phyloP scores from a whole-genome alignment of 164 flowering plant genomes.

The Warburgia ugandensis region DNA sequence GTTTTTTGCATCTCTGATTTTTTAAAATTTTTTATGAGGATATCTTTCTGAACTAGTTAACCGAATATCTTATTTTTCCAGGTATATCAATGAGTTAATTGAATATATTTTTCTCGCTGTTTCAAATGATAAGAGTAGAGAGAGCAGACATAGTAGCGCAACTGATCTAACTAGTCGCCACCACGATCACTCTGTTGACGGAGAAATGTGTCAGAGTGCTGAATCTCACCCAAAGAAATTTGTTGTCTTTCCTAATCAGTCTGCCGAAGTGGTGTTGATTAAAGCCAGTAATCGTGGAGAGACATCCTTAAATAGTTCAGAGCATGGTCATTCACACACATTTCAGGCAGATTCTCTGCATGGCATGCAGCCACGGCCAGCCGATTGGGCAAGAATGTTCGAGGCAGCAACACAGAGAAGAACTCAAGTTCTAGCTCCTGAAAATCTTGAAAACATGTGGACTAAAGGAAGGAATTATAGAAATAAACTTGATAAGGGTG shows the following conservation, averaged over 20 bases:
- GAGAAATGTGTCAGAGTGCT: slow-evolving; percentile 9
- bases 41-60: not conserved
- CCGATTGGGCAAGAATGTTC: slow-evolving; percentile 72
- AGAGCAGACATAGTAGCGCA: slow-evolving; percentile 22
- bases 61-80: slow-evolving; percentile 22
- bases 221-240: slow-evolving; percentile 18
- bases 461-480: slow-evolving; percentile 83
- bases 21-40: not conserved
- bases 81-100: slow-evolving; percentile 84
- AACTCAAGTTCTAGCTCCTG: slow-evolving; percentile 94
- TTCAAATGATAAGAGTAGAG: slow-evolving; percentile 26
- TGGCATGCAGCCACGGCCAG: slow-evolving; percentile 33
- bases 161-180: slow-evolving; percentile 12
- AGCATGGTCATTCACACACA: slow-evolving; percentile 3
- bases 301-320: slow-evolving; percentile 15
- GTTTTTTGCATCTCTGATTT: too few species aligned
- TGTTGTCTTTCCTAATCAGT: slow-evolving; percentile 22
- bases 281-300: slow-evolving; percentile 25
- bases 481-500: slow-evolving; percentile 38
- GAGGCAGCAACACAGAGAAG: slow-evolving; percentile 93
- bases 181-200: slow-evolving; percentile 18
- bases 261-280: slow-evolving; percentile 15
- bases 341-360: slow-evolving; percentile 21
- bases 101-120: slow-evolving; percentile 48
- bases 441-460: slow-evolving; percentile 99